Base-by-base conservation (phyloP, 176 grass and related monocot species). In the Phragmites australis region DNA sequence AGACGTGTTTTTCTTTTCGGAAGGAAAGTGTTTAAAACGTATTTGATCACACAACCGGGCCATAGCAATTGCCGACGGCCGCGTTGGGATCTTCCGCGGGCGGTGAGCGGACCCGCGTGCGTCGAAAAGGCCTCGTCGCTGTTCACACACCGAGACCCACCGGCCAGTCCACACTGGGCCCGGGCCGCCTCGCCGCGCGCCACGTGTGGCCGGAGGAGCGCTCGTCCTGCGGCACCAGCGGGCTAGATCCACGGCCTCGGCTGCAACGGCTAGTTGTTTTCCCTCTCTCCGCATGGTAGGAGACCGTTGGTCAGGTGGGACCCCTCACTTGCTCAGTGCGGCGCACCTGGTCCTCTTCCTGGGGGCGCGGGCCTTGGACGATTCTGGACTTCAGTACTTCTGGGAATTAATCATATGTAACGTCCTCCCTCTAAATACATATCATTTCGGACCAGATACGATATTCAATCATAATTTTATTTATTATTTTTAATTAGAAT, bases 81-180 rank as follows among this genome's bases (percentile, higher is more conserved):
- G 51, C 72, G n/a, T 15, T 21, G 11, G 14, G 13, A 12, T 3
- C 6, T 44, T 29, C 30, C 50, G 25, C 11, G 10, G 43, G 80
- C 68, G 68, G 80, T 82, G 68, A 72, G 43, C 54, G 80, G 55
- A 82, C 54, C 26, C 42, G 18, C 65, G n/a, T 1, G 73, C 42
- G 39, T 5, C 9, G 6, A 18, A 1, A 23, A 11, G 2, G 0
- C 31, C 31, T 14, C 9, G 18, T 17, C 32, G 11, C 21, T 16
- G 75, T 37, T 49, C 27, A 22, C 17, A 26, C 25, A 65, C 76
- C 4, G 3, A 68, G 57, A 69, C 30, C 53, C 76, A 86, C 74
- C 76, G 68, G 84, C 40, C 43, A 5, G 26, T 10, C 37, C 67
- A 16, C 47, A 23, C 23, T 0, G 47, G 17, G 19, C 26, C 1